Evolutionary conservation across 2,329 filamentous ascomycete species (phyloP), one percentile per base, ranked within the genome.

Genomic region (Fusarium coicis): DNA sequence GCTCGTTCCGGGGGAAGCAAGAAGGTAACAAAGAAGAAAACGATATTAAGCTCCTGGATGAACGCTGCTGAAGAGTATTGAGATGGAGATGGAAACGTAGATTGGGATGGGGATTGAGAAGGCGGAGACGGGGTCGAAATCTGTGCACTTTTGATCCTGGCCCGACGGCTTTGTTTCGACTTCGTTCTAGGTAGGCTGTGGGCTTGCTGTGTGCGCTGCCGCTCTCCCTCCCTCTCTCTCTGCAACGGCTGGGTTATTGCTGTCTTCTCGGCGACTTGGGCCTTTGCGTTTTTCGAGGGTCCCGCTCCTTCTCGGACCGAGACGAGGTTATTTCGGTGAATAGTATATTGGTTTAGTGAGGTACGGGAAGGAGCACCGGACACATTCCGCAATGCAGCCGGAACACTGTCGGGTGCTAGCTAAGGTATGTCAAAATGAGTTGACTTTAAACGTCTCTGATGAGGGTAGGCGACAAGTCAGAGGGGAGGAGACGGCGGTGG

Each of bases 231-330:
- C 18, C 16, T 37, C 36, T 40, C 15, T 32, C 12, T 32, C 37
- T 53, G 26, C 10, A 37, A 34, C 12, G 34, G 61, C 50, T 55
- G 58, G 12, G 30, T 28, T 47, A 23, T 57, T 58, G 30, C 49
- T 58, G 28, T 39, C 39, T 43, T 68, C 43, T 53, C n/a, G 36
- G 54, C 30, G 42, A 53, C 54, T 63, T 72, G 55, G 32, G 63
- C 42, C 52, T 63, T 62, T 64, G 68, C 69, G 60, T 56, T 59
- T 69, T 36, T 52, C 21, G 28, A 52, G 42, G 65, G 69, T 66
- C 69, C 70, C 60, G 69, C 70, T 58, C 53, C 54, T 68, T 73
- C 70, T 73, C 70, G 70, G 70, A 52, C 70, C 70, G 70, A 73
- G 68, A 66, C n/a, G 50, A 37, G 43, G 47, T 61, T 59, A 55